Percentiles rank a stretch among this genome's conserved stretches.
Conservation (phyloP, 108 stramenopile species). For the Epipyxis sp. region DNA sequence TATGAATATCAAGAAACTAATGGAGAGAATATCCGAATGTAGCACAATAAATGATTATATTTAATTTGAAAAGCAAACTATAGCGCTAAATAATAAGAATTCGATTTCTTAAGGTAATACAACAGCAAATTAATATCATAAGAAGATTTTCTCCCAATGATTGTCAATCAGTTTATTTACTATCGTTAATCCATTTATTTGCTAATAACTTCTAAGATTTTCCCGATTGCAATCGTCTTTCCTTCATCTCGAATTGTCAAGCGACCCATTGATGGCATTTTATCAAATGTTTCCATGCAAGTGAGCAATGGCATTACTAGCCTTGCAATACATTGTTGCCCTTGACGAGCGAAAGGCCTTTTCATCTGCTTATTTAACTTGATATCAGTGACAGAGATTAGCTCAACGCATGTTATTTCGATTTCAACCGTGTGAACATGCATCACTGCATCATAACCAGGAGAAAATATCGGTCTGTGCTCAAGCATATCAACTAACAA, state of each 20-base stretch:
- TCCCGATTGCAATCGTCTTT: constrained; percentile 97
- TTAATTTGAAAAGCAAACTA: too few relatives aligned
- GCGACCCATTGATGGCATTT: constrained; percentile 92
- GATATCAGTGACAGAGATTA: constrained; percentile 62
- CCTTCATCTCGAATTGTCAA: constrained; percentile 97
- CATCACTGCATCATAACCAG: constrained; percentile 91
- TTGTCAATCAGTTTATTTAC: too few relatives aligned
- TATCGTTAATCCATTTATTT: constrained; percentile 19
- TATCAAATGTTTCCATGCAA: constrained; percentile 82
- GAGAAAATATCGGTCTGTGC: constrained; percentile 86
- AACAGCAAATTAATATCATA: too few relatives aligned
- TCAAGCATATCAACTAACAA: constrained; percentile 88
- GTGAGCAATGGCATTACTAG: constrained; percentile 42
- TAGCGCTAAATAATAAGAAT: too few relatives aligned
- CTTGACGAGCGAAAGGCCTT: constrained; percentile 40
- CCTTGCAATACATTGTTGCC: constrained; percentile 30
- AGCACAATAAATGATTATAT: too few relatives aligned
- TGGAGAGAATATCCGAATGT: too few relatives aligned
- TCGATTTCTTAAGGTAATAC: too few relatives aligned
- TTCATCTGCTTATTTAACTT: constrained; percentile 52
- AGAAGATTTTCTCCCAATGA: too few relatives aligned
- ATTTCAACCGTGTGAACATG: constrained; percentile 94
- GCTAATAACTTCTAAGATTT: constrained; percentile 58
- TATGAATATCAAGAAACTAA: too few relatives aligned
- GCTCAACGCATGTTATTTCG: constrained; percentile 72